Evolutionary conservation across 352 stramenopile species (phyloP).

Genomic region (Pythium chondricola): DNA sequence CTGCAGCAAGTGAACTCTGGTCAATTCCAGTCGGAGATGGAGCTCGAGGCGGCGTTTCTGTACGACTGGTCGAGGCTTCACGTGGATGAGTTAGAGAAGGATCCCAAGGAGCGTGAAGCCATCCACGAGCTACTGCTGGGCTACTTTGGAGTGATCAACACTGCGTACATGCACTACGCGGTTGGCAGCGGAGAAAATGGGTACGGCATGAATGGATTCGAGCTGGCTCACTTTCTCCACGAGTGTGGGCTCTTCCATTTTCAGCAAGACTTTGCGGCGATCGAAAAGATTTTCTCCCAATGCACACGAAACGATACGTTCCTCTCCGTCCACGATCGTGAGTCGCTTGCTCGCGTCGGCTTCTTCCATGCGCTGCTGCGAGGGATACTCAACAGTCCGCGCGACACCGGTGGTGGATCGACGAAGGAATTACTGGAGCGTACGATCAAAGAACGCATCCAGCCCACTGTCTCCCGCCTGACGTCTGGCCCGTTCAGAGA

Average conservation of each 20-base stretch:
- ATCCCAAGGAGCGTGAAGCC: slow-evolving; percentile 35
- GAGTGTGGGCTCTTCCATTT: slow-evolving; percentile 52
- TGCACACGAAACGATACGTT: slow-evolving; percentile 33
- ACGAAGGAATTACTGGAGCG: slow-evolving; percentile 35
- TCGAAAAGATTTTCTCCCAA: slow-evolving; percentile 38
- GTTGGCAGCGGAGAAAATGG: slow-evolving; percentile 48
- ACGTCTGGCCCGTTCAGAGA: slow-evolving; percentile 70
- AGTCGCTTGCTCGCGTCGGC: slow-evolving; percentile 53
- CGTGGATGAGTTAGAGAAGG: slow-evolving; percentile 46
- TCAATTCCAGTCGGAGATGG: slow-evolving; percentile 74
- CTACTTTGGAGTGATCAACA: slow-evolving; percentile 47
- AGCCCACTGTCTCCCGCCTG: slow-evolving; percentile 45
- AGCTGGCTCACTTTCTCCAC: slow-evolving; percentile 72
- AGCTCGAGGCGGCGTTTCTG: slow-evolving; percentile 73
- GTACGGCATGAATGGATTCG: slow-evolving; percentile 60
- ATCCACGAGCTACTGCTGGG: slow-evolving; percentile 53
- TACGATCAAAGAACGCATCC: slow-evolving; percentile 33
- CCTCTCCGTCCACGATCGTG: slow-evolving; percentile 41
- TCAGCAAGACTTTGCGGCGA: slow-evolving; percentile 19
- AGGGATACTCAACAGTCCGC: slow-evolving; percentile 31
- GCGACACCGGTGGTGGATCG: slow-evolving; percentile 1
- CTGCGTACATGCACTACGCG: slow-evolving; percentile 74
- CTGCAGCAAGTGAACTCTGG: slow-evolving; percentile 71
- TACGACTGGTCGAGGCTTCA: slow-evolving; percentile 65
- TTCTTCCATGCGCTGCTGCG: slow-evolving; percentile 65